Conservation (phyloP, 768 basidiomycete species). For the Agrocybe praecox region DNA sequence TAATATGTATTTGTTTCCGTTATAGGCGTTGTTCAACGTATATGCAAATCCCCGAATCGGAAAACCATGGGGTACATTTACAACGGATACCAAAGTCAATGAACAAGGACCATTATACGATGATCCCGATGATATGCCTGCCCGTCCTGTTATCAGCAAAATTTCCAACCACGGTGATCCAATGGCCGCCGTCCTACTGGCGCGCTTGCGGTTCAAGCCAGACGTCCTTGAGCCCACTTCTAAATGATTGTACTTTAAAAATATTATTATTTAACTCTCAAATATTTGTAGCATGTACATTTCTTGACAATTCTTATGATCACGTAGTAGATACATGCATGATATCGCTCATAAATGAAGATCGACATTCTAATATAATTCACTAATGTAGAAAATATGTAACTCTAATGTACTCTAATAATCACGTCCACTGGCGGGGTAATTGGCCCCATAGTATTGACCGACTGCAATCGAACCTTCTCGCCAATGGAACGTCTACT, state of each 20-base stretch:
- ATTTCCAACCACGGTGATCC: constrained; percentile 46
- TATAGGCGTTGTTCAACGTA: constrained; percentile 71
- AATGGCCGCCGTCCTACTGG: constrained; percentile 65
- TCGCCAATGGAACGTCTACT: neutral
- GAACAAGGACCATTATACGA: constrained; percentile 50
- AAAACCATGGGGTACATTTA: constrained; percentile 76
- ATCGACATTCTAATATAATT: neutral
- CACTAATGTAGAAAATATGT: neutral
- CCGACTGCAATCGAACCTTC: neutral
- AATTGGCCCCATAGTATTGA: neutral
- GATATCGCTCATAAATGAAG: neutral
- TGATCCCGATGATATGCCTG: constrained; percentile 31
- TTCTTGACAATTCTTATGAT: neutral
- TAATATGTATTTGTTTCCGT: neutral
- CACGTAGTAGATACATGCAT: neutral
- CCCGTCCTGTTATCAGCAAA: constrained; percentile 48
- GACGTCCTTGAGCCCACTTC: constrained; percentile 59
- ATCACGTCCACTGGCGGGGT: neutral
- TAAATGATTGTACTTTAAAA: constrained; percentile 9
- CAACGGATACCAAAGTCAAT: constrained; percentile 51
- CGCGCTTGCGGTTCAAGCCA: constrained; percentile 66
- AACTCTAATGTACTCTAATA: neutral
- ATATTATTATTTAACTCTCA: neutral
- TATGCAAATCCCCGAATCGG: constrained; percentile 52
- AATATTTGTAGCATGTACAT: neutral